Base-by-base conservation (phyloP, 1,284 basidiomycete species). In the Ceratobasidium sp. region DNA sequence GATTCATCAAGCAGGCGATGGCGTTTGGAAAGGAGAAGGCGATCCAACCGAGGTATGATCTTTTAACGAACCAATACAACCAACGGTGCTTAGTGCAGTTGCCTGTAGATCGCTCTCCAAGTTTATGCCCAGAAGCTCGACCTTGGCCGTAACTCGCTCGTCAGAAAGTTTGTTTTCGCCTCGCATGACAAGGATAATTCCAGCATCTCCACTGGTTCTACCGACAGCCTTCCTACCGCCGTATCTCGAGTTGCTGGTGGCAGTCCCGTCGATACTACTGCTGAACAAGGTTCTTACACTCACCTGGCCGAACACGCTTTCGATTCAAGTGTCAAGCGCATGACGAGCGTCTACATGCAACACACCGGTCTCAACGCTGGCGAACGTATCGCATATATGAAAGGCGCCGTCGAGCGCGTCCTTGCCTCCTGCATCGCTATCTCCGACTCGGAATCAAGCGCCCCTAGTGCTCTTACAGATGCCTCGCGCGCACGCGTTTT, bases 361-460 rank as follows among this genome's bases (percentile, higher is more conserved):
- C 58, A 65, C 15, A 20, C 61, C 26, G 67, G 67, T 31, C 23
- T 28, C 26, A 63, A 78, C 58, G 79, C 79, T 7, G 82, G 81
- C 35, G 78, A 81, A 28, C 77, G 78, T 11, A 78, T 86, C 35
- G 82, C 85, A 37, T 82, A 88, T 78, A 87, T 88, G 81, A 92
- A 92, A 82, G 90, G 90, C 26, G 90, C 90, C 33, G 89, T 90
- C 75, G 90, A 91, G 82, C 86, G 89, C 11, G 85, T 91, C 17
- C 83, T 91, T 42, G 88, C 89, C 42, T 82, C 85, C 28, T 90
- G 89, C 80, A 47, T 51, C 33, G 71, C 80, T 5, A 82, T 87
- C 15, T 83, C 84, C 35, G 81, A 82, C 13, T 80, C 81, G 45
- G 82, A 82, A 0, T 81, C 81, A 6, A 78, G n/a, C 15, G 10